These are phyloP conservation scores for Aspergillus sp. DNA, from an alignment of 2,329 filamentous ascomycete genomes.

Conservation along the genomic window DNA sequence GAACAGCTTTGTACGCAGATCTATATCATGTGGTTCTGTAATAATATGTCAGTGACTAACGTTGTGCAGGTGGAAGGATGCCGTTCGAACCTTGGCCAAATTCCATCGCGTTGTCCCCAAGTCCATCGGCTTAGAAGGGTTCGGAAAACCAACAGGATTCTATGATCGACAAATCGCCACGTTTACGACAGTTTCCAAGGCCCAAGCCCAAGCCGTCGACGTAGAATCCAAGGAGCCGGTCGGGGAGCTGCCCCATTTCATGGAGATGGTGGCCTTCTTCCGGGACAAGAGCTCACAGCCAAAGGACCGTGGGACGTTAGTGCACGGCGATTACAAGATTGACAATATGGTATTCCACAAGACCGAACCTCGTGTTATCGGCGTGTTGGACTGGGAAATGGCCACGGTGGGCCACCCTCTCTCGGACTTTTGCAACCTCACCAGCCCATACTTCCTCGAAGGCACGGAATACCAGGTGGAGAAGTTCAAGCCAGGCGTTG, in stretches of 20 bases:
- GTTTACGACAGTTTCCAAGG: constrained; percentile 73
- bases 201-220: constrained; percentile 74
- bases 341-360: constrained; percentile 89
- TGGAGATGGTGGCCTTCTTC: constrained; percentile 79
- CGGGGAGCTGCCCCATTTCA: constrained; percentile 79
- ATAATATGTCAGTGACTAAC: constrained; percentile 5
- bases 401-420: constrained; percentile 95
- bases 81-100: constrained; percentile 77
- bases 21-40: not conserved
- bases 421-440: constrained; percentile 83
- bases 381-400: constrained; percentile 98
- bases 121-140: constrained; percentile 67
- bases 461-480: constrained; percentile 37
- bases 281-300: constrained; percentile 68
- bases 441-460: constrained; percentile 40
- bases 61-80: constrained; percentile 70
- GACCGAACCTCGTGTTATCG: constrained; percentile 83
- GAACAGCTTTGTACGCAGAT: constrained; percentile 63
- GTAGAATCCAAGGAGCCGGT: constrained; percentile 74
- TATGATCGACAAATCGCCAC: constrained; percentile 84
- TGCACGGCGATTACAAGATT: constrained; percentile 97
- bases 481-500: constrained; percentile 61
- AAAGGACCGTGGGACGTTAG: constrained; percentile 71
- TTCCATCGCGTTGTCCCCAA: constrained; percentile 74
- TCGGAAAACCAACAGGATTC: constrained; percentile 74